A percentile compares a stretch with the other conserved stretches of the same genome.
phyloP scores from a whole-genome alignment of 306 rosid genomes.

The Cucumis melo region DNA sequence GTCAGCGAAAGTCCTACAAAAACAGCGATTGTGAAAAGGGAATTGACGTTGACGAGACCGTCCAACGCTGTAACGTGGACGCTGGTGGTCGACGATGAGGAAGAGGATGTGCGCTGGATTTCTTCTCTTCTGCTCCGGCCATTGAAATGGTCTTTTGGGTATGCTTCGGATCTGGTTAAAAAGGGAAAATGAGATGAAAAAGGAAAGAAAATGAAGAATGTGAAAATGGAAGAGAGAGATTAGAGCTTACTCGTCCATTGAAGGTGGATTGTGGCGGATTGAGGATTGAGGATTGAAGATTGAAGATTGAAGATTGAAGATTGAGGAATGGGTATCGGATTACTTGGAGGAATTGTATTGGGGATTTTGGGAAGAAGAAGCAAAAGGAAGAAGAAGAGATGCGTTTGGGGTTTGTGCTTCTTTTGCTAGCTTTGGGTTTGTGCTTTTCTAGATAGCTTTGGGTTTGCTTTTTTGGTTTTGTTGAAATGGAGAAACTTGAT shows the following conservation, averaged over 20 bases:
- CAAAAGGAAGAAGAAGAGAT: background rate
- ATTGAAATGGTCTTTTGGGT: slow-evolving; percentile 28
- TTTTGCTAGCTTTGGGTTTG: too few relatives aligned
- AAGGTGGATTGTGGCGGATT: background rate
- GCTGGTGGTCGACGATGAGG: slow-evolving; percentile 41
- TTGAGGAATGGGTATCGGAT: background rate
- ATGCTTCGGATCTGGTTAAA: slow-evolving; percentile 40
- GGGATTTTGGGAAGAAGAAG: background rate
- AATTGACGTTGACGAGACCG: slow-evolving; percentile 76
- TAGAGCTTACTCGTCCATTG: background rate
- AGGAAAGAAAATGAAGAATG: background rate
- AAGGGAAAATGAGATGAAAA: background rate
- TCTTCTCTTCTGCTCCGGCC: background rate
- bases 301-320: too few relatives aligned
- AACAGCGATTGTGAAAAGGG: slow-evolving; percentile 88
- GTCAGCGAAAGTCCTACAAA: slow-evolving; percentile 86
- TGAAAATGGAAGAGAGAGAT: background rate
- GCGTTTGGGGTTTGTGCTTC: slow-evolving; percentile 4
- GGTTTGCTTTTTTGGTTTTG: background rate
- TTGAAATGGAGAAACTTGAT: background rate
- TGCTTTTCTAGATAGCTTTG: background rate
- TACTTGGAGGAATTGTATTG: background rate
- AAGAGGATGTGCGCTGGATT: background rate
- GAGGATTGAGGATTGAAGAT: background rate
- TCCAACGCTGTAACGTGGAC: slow-evolving; percentile 87